A percentile compares a stretch with the other conserved stretches of the same genome.
Evolutionary conservation across 2,329 filamentous ascomycete genomes (phyloP).

Genomic region (Corinectria fuckeliana): DNA sequence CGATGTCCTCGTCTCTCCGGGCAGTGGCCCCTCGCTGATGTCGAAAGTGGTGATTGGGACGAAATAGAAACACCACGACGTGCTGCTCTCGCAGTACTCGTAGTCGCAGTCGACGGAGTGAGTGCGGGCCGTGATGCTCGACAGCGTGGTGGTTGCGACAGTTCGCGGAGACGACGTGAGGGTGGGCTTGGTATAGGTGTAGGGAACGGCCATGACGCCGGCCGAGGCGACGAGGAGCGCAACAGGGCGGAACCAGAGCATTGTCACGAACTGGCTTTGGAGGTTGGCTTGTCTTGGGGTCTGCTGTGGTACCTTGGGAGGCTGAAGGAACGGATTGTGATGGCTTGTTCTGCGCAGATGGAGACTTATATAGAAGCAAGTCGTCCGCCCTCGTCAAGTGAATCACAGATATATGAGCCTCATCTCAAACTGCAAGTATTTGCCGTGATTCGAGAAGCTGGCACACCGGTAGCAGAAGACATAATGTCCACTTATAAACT

Average conservation of each 20-base stretch:
- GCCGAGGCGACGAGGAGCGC: constrained; percentile 12
- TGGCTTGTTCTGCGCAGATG: neutral
- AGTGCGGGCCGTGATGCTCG: constrained; percentile 17
- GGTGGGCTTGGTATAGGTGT: neutral
- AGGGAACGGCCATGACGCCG: constrained; percentile 14
- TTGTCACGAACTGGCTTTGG: neutral
- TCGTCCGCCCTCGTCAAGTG: too few species aligned
- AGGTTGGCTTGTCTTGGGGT: neutral
- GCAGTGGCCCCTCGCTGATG: constrained; percentile 41
- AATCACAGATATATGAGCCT: neutral
- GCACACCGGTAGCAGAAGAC: neutral
- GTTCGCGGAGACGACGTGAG: neutral
- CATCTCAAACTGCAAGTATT: neutral
- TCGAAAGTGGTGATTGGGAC: constrained; percentile 47
- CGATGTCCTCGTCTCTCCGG: constrained; percentile 45
- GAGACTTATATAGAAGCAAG: neutral
- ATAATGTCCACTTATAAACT: neutral
- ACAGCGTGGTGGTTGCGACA: neutral
- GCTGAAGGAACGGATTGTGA: neutral
- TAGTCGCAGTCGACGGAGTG: constrained; percentile 42
- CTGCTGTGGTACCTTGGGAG: neutral
- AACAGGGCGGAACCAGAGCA: neutral
- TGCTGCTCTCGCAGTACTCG: constrained; percentile 45
- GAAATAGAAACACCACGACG: constrained; percentile 50
- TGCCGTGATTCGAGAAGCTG: neutral